Evolutionary conservation across 1,139 yeast species (phyloP).

Genomic region (Blastobotrys capitulatus): DNA sequence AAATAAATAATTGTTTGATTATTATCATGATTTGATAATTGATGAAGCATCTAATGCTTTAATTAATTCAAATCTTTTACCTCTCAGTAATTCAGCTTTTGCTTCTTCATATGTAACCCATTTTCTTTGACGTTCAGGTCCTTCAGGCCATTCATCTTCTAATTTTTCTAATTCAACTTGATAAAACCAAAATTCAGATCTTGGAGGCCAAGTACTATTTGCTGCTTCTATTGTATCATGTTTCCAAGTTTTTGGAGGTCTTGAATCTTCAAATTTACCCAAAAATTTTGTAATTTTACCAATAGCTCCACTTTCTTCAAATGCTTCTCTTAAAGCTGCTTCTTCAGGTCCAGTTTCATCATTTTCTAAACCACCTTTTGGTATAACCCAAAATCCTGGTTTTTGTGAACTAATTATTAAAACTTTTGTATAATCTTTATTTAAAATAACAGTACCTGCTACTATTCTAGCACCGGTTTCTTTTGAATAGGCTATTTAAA

Average conservation of each 20-base stretch:
- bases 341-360: constrained; percentile 54
- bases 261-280: constrained; percentile 62
- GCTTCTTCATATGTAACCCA: constrained; percentile 82
- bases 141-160: constrained; percentile 72
- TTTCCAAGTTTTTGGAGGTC: constrained; percentile 60
- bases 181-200: constrained; percentile 78
- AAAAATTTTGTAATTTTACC: constrained; percentile 53
- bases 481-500: not conserved
- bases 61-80: constrained; percentile 64
- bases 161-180: constrained; percentile 61
- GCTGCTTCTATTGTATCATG: constrained; percentile 41
- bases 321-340: constrained; percentile 80
- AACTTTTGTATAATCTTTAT: constrained; percentile 51
- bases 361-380: constrained; percentile 91
- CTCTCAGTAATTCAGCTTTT: constrained; percentile 49
- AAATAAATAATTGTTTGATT: too few species aligned
- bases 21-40: constrained; percentile 5
- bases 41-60: constrained; percentile 57
- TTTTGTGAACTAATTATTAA: constrained; percentile 69
- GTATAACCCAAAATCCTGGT: constrained; percentile 72
- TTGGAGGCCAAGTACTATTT: constrained; percentile 42
- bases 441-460: constrained; percentile 84
- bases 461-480: constrained; percentile 75
- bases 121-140: constrained; percentile 49
- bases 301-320: constrained; percentile 96